Base-by-base conservation (phyloP, 2,329 filamentous ascomycete genomes). In the Hymenoscyphus occultus region DNA sequence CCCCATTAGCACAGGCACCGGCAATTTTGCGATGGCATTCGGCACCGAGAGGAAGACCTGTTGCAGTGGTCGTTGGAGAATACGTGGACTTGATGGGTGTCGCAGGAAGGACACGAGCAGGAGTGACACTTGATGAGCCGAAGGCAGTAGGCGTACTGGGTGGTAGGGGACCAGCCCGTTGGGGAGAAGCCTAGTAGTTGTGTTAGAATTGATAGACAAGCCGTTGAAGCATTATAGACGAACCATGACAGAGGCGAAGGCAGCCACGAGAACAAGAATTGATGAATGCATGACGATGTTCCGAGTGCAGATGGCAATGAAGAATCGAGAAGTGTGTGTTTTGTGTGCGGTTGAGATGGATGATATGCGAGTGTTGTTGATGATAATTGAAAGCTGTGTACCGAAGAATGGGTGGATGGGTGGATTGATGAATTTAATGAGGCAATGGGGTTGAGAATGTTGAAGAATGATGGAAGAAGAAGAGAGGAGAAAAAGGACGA, bases 1-100 rank as follows among this genome's bases (percentile, higher is more conserved):
- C 61, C 7, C 65, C 68, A 32, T 67, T 66, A 1, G 65, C 63
- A 58, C 68, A 70, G 28, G 60, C 35, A 28, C 56, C 39, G 51
- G 16, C 13, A 40, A 51, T 14, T 19, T 32, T 39, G 6, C 22
- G 31, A 39, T 62, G 28, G 51, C 60, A 62, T 31, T 39, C 35
- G 12, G 51, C 39, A 19, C 60, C 60, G 45, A 61, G 28, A 19
- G 59, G 59, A 56, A 62, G 60, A 32, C 42, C 40, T 22, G 22
- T 61, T 7, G 35, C 39, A 19, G 39, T 45, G 22, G 39, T 14
- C 19, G 39, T 39, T 13, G 56, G 22, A 14, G 13, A 31, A 5
- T 28, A 54, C 19, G 19, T 54, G 2, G 48, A 28, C 48, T 28
- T 54, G 48, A 54, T 54, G 19, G 56, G 28, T 35, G 31, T 10